Evolutionary conservation across 1,284 basidiomycete species (phyloP).

Genomic region (Microbotryomycetes sp.): DNA sequence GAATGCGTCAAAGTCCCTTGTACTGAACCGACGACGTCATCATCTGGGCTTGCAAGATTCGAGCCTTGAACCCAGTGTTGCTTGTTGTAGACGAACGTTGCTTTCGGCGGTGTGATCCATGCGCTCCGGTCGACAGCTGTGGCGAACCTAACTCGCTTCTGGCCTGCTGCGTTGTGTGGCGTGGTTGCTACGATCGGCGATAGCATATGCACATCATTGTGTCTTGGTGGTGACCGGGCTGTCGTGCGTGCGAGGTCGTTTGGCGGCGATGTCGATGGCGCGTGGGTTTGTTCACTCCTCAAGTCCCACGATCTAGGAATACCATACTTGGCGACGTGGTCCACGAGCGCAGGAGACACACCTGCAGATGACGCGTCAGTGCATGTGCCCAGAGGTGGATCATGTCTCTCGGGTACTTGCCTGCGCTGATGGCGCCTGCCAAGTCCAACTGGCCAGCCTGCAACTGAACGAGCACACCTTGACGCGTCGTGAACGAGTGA

Average conservation of each 20-base stretch:
- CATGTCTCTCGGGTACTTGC: background rate
- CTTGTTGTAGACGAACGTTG: background rate
- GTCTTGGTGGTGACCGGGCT: background rate
- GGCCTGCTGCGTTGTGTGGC: background rate
- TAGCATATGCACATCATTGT: too few relatives aligned
- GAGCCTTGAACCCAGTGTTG: background rate
- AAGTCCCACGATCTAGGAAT: background rate
- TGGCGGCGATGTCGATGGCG: too few relatives aligned
- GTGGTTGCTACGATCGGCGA: background rate
- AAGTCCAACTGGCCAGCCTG: background rate
- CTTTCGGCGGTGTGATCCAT: background rate
- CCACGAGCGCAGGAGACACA: background rate
- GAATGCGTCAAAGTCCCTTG: too few relatives aligned
- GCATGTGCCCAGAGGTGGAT: background rate
- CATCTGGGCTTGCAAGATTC: background rate
- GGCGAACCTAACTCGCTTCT: background rate
- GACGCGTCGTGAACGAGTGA: background rate
- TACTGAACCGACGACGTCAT: too few relatives aligned
- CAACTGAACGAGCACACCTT: background rate
- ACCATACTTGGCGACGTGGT: background rate
- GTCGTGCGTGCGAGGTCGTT: background rate
- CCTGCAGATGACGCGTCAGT: background rate
- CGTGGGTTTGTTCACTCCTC: background rate
- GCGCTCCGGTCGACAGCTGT: background rate
- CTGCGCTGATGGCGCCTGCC: background rate